Evolutionary conservation across 2,329 filamentous ascomycete species (phyloP), one percentile per base, ranked within the genome.

Genomic region (Leptosphaerulina australis): DNA sequence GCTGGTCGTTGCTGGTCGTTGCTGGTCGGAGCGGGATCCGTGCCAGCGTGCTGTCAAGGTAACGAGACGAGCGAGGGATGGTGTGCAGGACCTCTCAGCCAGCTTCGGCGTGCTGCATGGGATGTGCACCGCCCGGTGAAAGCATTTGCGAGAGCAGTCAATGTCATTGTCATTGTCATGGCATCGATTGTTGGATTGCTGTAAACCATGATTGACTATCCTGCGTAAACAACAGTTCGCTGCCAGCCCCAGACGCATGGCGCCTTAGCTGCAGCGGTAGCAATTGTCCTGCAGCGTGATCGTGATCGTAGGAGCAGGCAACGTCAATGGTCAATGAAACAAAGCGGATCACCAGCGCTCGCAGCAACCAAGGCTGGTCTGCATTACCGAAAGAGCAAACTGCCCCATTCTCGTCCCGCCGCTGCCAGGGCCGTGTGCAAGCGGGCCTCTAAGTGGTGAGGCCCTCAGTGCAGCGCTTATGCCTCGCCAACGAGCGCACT

Each of bases 391-490:
- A 54, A 40, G 51, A 58, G 56, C 62, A 66, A 53, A 50, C 55
- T 59, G 55, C 62, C 53, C 54, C 50, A 51, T 55, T 36, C 49
- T 53, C 39, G 48, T 58, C 58, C 60, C 60, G 60, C 61, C 31
- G 48, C 48, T 55, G 58, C 60, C 48, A 61, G 56, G 59, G 58
- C 62, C 55, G 56, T 53, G 50, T 51, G 43, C 50, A 55, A 49
- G 52, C 60, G 51, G 56, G 48, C 55, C 57, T 55, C 61, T 61
- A 63, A 62, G 61, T 56, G 51, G 51, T 58, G 58, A 60, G 56
- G 58, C 54, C 50, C 50, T 57, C 60, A 44, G 58, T 62, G 61
- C 63, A 63, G 60, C 63, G 60, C 60, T 59, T 62, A 59, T 52
- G 49, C 49, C 43, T 52, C 49, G 49, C 49, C 49, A 52, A 47